Evolutionary conservation across 441 rosid species (phyloP), one percentile per base, ranked within the genome.

Genomic region (Metrosideros polymorpha): DNA sequence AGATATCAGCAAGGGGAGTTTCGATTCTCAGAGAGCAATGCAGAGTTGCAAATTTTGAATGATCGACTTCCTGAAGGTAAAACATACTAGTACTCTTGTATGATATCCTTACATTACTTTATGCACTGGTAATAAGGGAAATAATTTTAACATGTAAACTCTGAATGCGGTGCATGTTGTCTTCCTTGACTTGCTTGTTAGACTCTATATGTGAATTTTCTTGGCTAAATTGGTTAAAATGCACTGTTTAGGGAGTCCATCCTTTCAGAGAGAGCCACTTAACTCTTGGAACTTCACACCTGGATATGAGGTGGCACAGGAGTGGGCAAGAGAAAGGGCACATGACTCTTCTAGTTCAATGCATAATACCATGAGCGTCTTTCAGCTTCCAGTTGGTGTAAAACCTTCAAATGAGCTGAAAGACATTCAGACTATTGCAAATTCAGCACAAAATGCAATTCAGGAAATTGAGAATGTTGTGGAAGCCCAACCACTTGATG

Each of bases 371-470:
- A 82, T 94, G 52, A 91, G 97, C 88, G 86, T 94, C 88, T 94
- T 94, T 91, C 86, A 87, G 92, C 96, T 95, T 89, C 99, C 99
- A 84, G 97, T 95, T 59, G 99, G 99, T 53, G 94, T 97, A 89
- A 97, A 92, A 88, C 91, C 93, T 89, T 90, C 92, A 42, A 95
- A 91, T 85, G 95, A 90, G 71, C 77, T 79, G 57, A 92, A 90
- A 84, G 92, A 87, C 76, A 87, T 89, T 87, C 82, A 66, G 35
- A 86, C 82, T 87, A 87, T 84, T n/a, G 84, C 88, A 54, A 42
- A 75, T 89, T 43, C 91, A 84, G 79, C 86, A 52, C 89, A 92
- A 88, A 86, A 76, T 45, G 54, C 77, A 45, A 92, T 89, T 82
- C 84, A 82, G 52, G 91, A 91, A 77, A 88, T n/a, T 82, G 95